phyloP scores from a whole-genome alignment of 2,329 filamentous ascomycete genomes.

The Penicillium sp. region DNA sequence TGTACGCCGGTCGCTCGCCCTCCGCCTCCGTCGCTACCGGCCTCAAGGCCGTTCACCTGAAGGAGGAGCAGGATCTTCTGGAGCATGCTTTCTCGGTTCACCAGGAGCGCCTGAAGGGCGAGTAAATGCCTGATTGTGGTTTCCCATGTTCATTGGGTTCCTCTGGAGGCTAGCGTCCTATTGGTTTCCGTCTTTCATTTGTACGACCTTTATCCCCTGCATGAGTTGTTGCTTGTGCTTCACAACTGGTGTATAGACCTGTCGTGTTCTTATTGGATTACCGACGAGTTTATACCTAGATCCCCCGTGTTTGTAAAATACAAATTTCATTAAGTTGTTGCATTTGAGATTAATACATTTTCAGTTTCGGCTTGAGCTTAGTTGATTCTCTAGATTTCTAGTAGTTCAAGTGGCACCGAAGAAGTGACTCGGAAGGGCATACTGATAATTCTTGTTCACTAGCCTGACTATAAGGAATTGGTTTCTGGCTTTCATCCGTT shows the following conservation, averaged over 20 bases:
- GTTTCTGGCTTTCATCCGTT: not conserved
- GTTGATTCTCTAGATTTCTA: not conserved
- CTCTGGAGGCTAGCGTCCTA: constrained; percentile 28
- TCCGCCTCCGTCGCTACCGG: constrained; percentile 93
- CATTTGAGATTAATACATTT: not conserved
- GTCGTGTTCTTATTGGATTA: constrained; percentile 14
- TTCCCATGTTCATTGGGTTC: constrained; percentile 26
- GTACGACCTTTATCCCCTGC: constrained; percentile 22
- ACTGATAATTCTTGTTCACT: not conserved
- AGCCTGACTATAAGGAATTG: not conserved
- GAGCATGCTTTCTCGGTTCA: constrained; percentile 61
- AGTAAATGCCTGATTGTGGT: constrained; percentile 44
- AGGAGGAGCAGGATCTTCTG: constrained; percentile 87
- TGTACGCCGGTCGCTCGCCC: constrained; percentile 93
- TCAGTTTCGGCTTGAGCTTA: not conserved
- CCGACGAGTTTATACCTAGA: constrained; percentile 30
- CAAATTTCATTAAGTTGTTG: constrained; percentile 19
- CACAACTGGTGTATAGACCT: constrained; percentile 24
- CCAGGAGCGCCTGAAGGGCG: constrained; percentile 66
- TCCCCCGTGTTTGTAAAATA: constrained; percentile 27
- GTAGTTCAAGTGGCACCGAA: not conserved
- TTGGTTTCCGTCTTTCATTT: constrained; percentile 23
- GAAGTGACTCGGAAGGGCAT: not conserved
- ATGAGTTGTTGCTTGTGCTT: constrained; percentile 29
- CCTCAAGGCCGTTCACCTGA: constrained; percentile 80